Base-by-base conservation (phyloP, 2,329 filamentous ascomycete genomes). In the Metarhizium rileyi region DNA sequence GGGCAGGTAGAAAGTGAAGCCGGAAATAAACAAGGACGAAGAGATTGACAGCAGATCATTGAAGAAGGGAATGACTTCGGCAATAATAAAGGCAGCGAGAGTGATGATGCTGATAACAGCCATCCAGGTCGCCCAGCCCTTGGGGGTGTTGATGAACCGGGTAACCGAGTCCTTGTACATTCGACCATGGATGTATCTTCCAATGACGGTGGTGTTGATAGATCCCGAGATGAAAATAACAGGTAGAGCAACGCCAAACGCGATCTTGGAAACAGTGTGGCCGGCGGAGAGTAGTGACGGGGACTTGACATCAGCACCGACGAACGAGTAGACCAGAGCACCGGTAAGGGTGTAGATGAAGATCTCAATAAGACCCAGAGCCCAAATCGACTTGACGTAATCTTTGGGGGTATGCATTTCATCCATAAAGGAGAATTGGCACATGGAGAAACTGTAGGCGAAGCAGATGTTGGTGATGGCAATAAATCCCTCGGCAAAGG, bases 41-140 rank as follows among this genome's bases (percentile, higher is more conserved):
- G 62, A 68, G 58, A 76, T 71, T 49, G 71, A 68, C 18, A 89
- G 68, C 44, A 89, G 68, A 43, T 83, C 73, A 52, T 77, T 78
- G 69, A 89, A 90, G 60, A 83, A 81, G 2, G 86, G 86, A 44
- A 89, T 83, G 1, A 82, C 78, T 57, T 84, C 78, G 14, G 85
- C 84, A 52, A 89, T 81, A 55, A 88, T 63, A 76, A 82, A 89
- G 3, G 81, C 80, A 22, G 83, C 47, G 16, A 83, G 40, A 70
- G 84, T 88, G 33, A 83, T 63, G 38, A 60, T 54, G 2, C 72
- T 63, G 33, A 80, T 76, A 28, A 88, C 77, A 4, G 54, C 69
- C 3, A 81, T 60, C 85, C 85, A 86, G 7, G 66, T 69, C 23
- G 63, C 57, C 72, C 72, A 75, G 2, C 72, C 72, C 64, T 62